Evolutionary conservation across 148 eudicot genomes (phyloP), one percentile per base, ranked within the genome.

Genomic region (Silene conica): DNA sequence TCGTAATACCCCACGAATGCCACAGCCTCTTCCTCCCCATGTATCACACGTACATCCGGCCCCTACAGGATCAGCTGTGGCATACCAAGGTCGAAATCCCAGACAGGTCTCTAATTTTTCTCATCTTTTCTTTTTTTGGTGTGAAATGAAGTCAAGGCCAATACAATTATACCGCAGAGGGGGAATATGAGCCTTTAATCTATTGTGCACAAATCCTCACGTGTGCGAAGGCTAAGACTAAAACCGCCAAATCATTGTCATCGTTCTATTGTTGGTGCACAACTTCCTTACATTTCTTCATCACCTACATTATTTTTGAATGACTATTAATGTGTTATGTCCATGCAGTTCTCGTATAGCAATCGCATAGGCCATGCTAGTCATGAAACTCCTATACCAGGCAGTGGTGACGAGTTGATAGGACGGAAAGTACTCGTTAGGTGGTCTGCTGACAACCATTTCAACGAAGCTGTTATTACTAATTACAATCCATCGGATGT

Each of bases 381-480:
- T 13, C 83, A 84, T 81, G 89, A 81, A 43, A 74, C 79, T 67
- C 72, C 81, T 57, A 86, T 85, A 74, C 82, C 82, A 54, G 83
- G 87, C 58, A 73, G 45, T 54, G 82, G 76, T 68, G 86, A 85
- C 21, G 82, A 89, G 50, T 80, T 94, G 66, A 71, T 92, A 57
- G 98, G 98, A 66, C 84, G 88, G 81, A 91, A 82, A 83, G 96
- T 92, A 57, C 83, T 90, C 88, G 92, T 89, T 20, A 86, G 87
- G 84, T 94, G 97, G 97, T 97, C 97, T 23, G 96, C 82, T 19
- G 97, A 94, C 79, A 87, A 88, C 79, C 88, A 85, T 63, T 94
- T 94, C 73, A 92, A 94, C 66, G 93, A 92, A 84, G 98, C 98
- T 77, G 82, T 86, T 43, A 85, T 94, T 76, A 78, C 86, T 65